Percentiles rank a stretch among this genome's conserved stretches.
Evolutionary conservation across 164 flowering plant genomes (phyloP).

Genomic region (Vitis riparia): DNA sequence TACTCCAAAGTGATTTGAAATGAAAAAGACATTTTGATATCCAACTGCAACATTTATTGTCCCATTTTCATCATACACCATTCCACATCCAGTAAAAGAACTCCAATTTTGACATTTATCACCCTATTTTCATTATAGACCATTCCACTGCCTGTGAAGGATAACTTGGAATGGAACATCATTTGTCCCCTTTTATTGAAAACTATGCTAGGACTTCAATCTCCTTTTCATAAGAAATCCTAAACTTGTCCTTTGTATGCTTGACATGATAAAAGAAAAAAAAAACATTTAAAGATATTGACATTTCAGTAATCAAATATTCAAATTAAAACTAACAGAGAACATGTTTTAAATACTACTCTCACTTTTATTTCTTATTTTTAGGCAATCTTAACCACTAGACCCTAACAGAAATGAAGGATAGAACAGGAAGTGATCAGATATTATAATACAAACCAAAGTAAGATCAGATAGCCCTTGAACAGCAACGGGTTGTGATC

Average conservation of each 20-base stretch:
- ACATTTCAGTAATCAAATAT: neutral
- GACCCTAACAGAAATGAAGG: neutral
- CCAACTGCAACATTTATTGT: too few species aligned
- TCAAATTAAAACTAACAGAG: too few species aligned
- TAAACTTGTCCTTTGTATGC: neutral
- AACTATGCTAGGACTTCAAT: neutral
- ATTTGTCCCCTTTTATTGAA: too few species aligned
- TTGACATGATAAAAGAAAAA: neutral
- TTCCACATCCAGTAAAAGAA: too few species aligned
- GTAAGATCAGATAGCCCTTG: conserved; percentile 81
- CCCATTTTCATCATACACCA: too few species aligned
- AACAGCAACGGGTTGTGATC: conserved; percentile 91
- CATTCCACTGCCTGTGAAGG: too few species aligned
- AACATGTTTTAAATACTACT: neutral
- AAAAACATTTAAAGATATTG: neutral
- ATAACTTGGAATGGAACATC: too few species aligned
- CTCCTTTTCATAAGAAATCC: neutral
- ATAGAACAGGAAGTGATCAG: neutral
- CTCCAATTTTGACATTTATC: too few species aligned
- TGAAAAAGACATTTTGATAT: too few species aligned
- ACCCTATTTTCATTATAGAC: too few species aligned
- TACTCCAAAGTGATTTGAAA: too few species aligned
- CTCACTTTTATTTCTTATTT: neutral
- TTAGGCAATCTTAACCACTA: too few species aligned
- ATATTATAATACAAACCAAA: conserved; percentile 56